phyloP scores from a whole-genome alignment of 2,329 filamentous ascomycete species.

The Alternaria solani region DNA sequence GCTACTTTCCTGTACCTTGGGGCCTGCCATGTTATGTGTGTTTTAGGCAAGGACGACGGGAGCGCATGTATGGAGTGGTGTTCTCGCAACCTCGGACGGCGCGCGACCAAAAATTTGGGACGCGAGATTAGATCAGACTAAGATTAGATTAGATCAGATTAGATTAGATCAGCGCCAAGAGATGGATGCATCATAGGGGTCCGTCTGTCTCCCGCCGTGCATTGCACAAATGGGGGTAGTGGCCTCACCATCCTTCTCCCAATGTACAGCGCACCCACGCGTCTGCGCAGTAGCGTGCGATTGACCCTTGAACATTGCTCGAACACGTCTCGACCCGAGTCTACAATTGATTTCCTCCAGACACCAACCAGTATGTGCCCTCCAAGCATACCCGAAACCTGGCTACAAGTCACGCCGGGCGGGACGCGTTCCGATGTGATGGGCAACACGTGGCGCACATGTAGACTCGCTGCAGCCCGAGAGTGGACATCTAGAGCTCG shows the following conservation, averaged over 20 bases:
- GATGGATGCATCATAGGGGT: slow-evolving; percentile 37
- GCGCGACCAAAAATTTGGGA: slow-evolving; percentile 25
- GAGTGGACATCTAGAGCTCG: slow-evolving; percentile 13
- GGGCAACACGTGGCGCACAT: slow-evolving; percentile 18
- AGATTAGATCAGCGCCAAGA: slow-evolving; percentile 21
- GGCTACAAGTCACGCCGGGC: not conserved
- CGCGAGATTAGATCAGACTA: slow-evolving; percentile 24
- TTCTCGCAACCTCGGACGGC: slow-evolving; percentile 15
- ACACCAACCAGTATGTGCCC: not conserved
- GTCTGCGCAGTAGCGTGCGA: not conserved
- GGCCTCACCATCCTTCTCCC: not conserved
- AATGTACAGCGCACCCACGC: not conserved
- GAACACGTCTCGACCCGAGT: not conserved
- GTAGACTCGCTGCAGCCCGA: slow-evolving; percentile 8
- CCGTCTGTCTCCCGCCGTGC: slow-evolving; percentile 2
- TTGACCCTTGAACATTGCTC: not conserved
- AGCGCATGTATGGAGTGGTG: slow-evolving; percentile 11
- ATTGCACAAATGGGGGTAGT: not conserved
- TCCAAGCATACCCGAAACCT: not conserved
- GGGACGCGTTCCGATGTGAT: slow-evolving; percentile 7
- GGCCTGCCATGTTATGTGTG: slow-evolving; percentile 55
- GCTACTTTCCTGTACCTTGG: slow-evolving; percentile 57
- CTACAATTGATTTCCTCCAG: not conserved
- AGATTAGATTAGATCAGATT: slow-evolving; percentile 30
- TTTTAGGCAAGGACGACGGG: not conserved